Base-by-base conservation (phyloP, 1,284 basidiomycete species). In the Xerocomus alliaceus region DNA sequence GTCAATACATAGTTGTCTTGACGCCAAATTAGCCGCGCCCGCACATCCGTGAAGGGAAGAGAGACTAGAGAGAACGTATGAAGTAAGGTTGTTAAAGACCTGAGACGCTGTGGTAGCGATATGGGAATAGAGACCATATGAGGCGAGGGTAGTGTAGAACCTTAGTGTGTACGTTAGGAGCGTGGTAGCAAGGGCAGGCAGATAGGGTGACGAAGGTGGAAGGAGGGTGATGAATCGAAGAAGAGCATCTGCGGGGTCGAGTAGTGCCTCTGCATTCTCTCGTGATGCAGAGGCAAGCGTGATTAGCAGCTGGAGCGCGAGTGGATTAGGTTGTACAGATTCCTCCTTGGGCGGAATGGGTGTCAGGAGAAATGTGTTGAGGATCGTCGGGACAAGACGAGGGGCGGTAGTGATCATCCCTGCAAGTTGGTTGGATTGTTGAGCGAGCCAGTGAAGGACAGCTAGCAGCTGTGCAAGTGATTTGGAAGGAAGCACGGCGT, bases 121-220 rank as follows among this genome's bases (percentile, higher is more conserved):
- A 56, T 87, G 83, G 4, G 88, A 77, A 68, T 88, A 90, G 5
- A 96, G 71, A 1, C 95, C 95, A 67, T 97, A 98, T 3, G 83
- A 81, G 0, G 87, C 93, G 6, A 97, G 80, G 0, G 79, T 72
- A 0, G 80, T 70, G 76, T 93, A 95, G 13, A 95, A 78, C 2
- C 78, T 79, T n/a, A 97, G 77, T 0, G 90, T 90, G 24, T 78
- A 77, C 3, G 77, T 74, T 7, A 91, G 78, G 17, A 94, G 82
- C 0, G 76, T 73, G 1, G 77, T 80, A 0, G 84, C 78, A 4
- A 88, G 77, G 0, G 79, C 64, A 10, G 68, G 65, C 0, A 81
- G 72, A 56, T 84, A 84, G 1, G 81, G 78, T 1, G 82, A 89
- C 10, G 82, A 74, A 1, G 83, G 74, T 0, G 90, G 88, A 11